Percentiles rank a stretch among this genome's conserved stretches.
Evolutionary conservation across 129 eudicot species (phyloP).

Genomic region (Centaurea solstitialis): DNA sequence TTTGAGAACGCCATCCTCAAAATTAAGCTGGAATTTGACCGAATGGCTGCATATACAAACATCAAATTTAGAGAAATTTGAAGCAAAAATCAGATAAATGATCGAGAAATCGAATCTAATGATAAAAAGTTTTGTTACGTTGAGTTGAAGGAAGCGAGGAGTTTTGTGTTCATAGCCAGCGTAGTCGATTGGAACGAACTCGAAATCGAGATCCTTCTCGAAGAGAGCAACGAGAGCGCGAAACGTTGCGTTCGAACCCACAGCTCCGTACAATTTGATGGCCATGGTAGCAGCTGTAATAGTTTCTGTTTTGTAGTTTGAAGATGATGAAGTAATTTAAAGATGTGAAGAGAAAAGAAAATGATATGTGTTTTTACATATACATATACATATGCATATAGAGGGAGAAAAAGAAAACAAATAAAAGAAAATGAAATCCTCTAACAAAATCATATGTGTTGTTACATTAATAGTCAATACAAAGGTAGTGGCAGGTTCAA

Average conservation of each 20-base stretch:
- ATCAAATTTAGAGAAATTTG: neutral
- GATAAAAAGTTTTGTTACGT: constrained; percentile 29
- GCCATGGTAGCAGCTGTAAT: constrained; percentile 16
- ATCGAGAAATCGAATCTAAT: constrained; percentile 13
- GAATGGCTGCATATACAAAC: constrained; percentile 39
- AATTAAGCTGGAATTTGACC: constrained; percentile 51
- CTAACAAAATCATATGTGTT: no score
- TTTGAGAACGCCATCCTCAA: constrained; percentile 39
- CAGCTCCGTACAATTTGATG: constrained; percentile 51
- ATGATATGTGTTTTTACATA: no score
- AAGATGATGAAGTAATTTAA: neutral
- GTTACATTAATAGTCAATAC: no score
- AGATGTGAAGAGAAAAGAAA: neutral
- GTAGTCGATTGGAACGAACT: constrained; percentile 43
- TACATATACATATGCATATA: no score
- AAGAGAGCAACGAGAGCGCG: constrained; percentile 43
- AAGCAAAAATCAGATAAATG: neutral
- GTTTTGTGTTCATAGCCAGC: constrained; percentile 44
- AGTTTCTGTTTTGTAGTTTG: neutral
- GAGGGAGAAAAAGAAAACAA: no score
- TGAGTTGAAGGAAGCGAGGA: constrained; percentile 49
- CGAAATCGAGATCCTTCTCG: constrained; percentile 52
- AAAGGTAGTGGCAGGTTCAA: no score
- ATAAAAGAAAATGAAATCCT: no score
- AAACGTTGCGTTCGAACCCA: constrained; percentile 30